A percentile compares a stretch with the other conserved stretches of the same genome.
phyloP scores from a whole-genome alignment of 2,329 filamentous ascomycete species.

The Diplodia sapinea region DNA sequence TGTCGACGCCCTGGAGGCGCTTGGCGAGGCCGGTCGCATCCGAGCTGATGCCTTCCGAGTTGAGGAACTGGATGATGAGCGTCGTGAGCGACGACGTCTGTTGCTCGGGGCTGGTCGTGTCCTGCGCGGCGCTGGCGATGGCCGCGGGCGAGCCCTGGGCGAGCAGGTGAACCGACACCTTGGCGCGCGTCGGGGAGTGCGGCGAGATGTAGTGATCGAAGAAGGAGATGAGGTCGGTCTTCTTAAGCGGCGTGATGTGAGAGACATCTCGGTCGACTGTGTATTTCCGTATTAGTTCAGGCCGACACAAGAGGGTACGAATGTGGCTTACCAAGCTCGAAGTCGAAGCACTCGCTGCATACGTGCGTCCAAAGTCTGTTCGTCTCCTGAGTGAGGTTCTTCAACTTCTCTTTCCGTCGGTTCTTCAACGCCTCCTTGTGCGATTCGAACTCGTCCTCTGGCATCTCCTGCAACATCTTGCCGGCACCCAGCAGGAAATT shows the following conservation, averaged over 20 bases:
- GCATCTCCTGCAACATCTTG: conserved; percentile 74
- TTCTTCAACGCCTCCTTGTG: conserved; percentile 90
- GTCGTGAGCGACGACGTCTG: conserved; percentile 43
- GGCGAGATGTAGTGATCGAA: conserved; percentile 78
- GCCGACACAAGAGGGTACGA: neutral
- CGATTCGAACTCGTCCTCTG: conserved; percentile 80
- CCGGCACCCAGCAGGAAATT: conserved; percentile 75
- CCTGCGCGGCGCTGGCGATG: conserved; percentile 40
- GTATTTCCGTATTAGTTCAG: neutral
- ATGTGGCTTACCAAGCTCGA: conserved; percentile 71
- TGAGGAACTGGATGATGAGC: conserved; percentile 55
- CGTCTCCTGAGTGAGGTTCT: conserved; percentile 88
- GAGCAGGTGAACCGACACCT: conserved; percentile 80
- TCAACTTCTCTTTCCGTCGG: conserved; percentile 86
- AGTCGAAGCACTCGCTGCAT: conserved; percentile 84
- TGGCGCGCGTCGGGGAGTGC: conserved; percentile 73
- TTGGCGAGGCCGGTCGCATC: conserved; percentile 51
- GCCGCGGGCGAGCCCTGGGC: conserved; percentile 65
- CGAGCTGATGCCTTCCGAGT: conserved; percentile 53
- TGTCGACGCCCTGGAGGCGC: conserved; percentile 54
- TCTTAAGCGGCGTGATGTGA: conserved; percentile 74
- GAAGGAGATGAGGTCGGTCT: conserved; percentile 79
- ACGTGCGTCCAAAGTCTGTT: conserved; percentile 85
- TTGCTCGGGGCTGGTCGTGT: conserved; percentile 48
- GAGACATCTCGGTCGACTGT: conserved; percentile 77